phyloP scores from a whole-genome alignment of 2,329 filamentous ascomycete genomes.

The Bipolaris oryzae region DNA sequence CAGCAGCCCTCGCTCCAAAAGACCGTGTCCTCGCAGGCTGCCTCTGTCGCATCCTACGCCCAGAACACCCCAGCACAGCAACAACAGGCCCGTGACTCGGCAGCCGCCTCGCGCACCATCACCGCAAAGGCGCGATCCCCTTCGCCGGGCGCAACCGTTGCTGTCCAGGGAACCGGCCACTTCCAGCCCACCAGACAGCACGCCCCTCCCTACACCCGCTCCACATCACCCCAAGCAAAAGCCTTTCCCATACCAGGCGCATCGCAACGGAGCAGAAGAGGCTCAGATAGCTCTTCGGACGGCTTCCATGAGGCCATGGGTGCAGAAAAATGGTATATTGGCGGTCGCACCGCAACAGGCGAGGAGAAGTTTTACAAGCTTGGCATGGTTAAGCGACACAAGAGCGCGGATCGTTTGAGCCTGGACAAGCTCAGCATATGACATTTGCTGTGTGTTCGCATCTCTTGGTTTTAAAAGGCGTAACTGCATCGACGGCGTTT shows the following conservation, averaged over 20 bases:
- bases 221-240: constrained; percentile 45
- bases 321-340: constrained; percentile 82
- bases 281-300: constrained; percentile 76
- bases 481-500: constrained; percentile 40
- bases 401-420: constrained; percentile 76
- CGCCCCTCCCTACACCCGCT: constrained; percentile 46
- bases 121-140: constrained; percentile 42
- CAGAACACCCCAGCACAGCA: constrained; percentile 45
- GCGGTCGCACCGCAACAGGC: constrained; percentile 74
- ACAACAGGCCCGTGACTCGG: constrained; percentile 45
- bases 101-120: constrained; percentile 51
- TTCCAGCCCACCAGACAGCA: constrained; percentile 52
- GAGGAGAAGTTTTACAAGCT: constrained; percentile 83
- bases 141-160: constrained; percentile 45
- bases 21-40: constrained; percentile 53
- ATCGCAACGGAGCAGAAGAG: constrained; percentile 58
- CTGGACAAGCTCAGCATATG: constrained; percentile 76
- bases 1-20: constrained; percentile 68
- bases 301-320: constrained; percentile 75
- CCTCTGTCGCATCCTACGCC: constrained; percentile 47
- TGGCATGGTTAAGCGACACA: constrained; percentile 73
- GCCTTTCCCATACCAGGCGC: constrained; percentile 46
- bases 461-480: constrained; percentile 10
- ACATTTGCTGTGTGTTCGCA: constrained; percentile 27
- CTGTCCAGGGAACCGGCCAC: constrained; percentile 48